A percentile compares a stretch with the other conserved stretches of the same genome.
phyloP scores from a whole-genome alignment of 2,329 filamentous ascomycete genomes.

The Hymenoscyphus albidus region DNA sequence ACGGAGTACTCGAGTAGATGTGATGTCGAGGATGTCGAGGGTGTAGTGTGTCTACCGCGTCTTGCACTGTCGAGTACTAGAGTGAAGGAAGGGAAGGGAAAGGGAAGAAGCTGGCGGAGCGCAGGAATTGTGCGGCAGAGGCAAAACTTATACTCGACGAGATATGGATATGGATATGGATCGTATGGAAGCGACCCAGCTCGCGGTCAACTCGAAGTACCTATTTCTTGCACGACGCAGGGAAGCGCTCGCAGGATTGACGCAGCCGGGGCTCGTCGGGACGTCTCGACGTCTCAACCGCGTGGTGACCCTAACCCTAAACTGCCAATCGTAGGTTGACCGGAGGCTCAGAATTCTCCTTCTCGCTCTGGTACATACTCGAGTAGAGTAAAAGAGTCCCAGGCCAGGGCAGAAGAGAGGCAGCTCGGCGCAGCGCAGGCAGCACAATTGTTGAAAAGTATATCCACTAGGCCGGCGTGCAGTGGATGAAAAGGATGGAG shows the following conservation, averaged over 20 bases:
- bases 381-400: no score
- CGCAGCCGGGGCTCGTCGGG: constrained; percentile 2
- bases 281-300: not conserved
- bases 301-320: not conserved
- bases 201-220: not conserved
- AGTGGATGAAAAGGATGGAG: not conserved
- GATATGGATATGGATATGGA: not conserved
- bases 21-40: no score
- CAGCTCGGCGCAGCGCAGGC: no score
- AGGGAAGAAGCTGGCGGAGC: constrained; percentile 3
- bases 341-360: no score
- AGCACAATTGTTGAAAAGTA: not conserved
- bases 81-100: no score
- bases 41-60: no score
- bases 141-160: constrained; percentile 27
- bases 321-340: not conserved
- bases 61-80: no score
- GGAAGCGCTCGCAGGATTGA: not conserved
- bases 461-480: constrained; percentile 4
- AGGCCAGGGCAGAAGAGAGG: no score
- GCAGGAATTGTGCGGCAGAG: constrained; percentile 24
- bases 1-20: no score
- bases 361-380: not conserved
- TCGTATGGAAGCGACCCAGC: not conserved
- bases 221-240: no score